phyloP scores from a whole-genome alignment of 1,284 basidiomycete genomes.

The Erythrobasidium hasegawianum region DNA sequence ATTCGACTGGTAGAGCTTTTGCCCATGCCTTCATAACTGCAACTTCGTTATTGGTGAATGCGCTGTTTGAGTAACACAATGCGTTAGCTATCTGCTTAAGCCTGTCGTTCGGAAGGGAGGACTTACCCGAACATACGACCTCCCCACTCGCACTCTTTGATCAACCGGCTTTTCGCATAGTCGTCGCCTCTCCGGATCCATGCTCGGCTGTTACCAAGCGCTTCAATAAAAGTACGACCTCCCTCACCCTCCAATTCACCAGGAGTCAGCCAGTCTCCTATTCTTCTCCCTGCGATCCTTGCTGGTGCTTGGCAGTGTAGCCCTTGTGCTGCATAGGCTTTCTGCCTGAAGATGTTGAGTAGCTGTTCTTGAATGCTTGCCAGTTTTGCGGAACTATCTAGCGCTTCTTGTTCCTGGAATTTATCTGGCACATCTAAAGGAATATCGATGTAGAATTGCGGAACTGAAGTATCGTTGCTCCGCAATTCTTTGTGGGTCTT shows the following conservation, averaged over 20 bases:
- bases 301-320: constrained; percentile 45
- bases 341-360: constrained; percentile 39
- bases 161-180: constrained; percentile 39
- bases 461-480: too few relatives aligned
- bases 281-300: constrained; percentile 37
- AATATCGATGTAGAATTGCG: background rate
- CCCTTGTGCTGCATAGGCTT: constrained; percentile 40
- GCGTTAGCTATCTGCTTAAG: too few relatives aligned
- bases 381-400: background rate
- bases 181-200: constrained; percentile 44
- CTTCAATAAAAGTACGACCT: constrained; percentile 40
- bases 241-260: constrained; percentile 35
- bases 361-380: constrained; percentile 36
- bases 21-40: constrained; percentile 38
- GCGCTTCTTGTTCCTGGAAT: background rate
- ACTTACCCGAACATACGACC: constrained; percentile 46
- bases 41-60: too few relatives aligned
- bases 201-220: constrained; percentile 7
- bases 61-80: too few relatives aligned
- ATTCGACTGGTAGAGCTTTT: constrained; percentile 10
- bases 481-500: constrained; percentile 39
- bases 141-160: constrained; percentile 45
- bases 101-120: too few relatives aligned
- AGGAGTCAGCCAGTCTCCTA: constrained; percentile 47
- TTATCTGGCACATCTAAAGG: background rate